Base-by-base conservation (phyloP, 495 filamentous ascomycete genomes). In the Penicillium canariense region DNA sequence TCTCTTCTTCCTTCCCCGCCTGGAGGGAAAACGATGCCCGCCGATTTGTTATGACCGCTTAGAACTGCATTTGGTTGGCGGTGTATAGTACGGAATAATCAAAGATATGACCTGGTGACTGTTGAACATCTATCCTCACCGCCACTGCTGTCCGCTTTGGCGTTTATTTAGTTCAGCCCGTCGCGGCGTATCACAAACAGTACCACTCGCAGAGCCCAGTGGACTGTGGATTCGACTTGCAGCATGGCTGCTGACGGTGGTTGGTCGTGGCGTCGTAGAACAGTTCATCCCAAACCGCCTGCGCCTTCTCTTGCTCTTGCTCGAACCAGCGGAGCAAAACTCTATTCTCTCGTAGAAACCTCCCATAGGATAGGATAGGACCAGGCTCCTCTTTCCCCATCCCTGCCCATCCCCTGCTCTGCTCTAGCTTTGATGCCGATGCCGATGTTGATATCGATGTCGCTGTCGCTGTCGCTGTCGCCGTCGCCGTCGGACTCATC, bases 41-140 rank as follows among this genome's bases (percentile, higher is more conserved):
- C 61, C 56, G 58, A 69, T 65, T 61, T 59, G 61, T 67, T 55
- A 69, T 61, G 63, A 68, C 64, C 55, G 61, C 48, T 58, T 58
- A 59, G 58, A 64, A 58, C 60, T 63, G 55, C 63, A 25, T 49
- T 36, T 44, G 27, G 36, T 59, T 56, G 25, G 53, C 60, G 63
- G 61, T 69, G 67, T 71, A 71, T 58, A 67, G 49, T 68, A 66
- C 26, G 59, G 61, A 35, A 48, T 60, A 54, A 63, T 60, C 56
- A 56, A 54, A 40, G 51, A 43, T 51, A 55, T 52, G 50, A 62
- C 51, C 36, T 25, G 46, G 40, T 30, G 31, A 22, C 40, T 31
- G 25, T 32, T 47, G 30, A n/a, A 49, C 54, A 36, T 28, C 31
- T 50, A 14, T 25, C 42, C 28, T 48, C 25, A 31, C 47, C 32